These are phyloP conservation scores for Yarrowia sp. DNA, from an alignment of 805 yeast genomes.

Conservation along the genomic window DNA sequence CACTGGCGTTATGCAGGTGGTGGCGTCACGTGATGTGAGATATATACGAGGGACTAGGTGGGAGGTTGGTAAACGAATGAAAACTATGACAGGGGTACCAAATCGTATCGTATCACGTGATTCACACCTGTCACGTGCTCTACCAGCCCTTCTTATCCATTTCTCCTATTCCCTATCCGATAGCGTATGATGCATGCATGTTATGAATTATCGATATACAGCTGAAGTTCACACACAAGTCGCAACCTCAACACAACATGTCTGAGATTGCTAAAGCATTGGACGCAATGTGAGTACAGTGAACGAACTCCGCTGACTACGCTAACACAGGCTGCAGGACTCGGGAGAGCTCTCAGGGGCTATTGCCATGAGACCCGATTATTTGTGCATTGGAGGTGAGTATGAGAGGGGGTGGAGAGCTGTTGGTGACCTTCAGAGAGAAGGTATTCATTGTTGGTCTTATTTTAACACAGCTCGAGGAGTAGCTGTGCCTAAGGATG, in stretches of 20 bases:
- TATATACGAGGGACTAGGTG: no score
- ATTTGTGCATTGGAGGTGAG: slow-evolving; percentile 37
- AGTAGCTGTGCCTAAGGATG: slow-evolving; percentile 20
- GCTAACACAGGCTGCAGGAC: slow-evolving; percentile 34
- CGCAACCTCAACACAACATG: slow-evolving; percentile 20
- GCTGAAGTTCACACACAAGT: no score
- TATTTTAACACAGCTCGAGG: slow-evolving; percentile 30
- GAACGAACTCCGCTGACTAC: not conserved
- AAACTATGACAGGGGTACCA: no score
- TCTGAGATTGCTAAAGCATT: slow-evolving; percentile 33
- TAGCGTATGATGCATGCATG: slow-evolving; percentile 18
- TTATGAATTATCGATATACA: not conserved
- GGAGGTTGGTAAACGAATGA: not conserved
- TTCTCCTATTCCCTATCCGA: not conserved
- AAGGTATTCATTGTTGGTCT: no score
- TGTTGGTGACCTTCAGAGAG: no score
- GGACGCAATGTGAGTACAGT: slow-evolving; percentile 25
- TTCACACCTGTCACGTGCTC: no score
- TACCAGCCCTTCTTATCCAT: no score
- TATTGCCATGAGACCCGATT: slow-evolving; percentile 38
- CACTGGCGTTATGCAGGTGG: slow-evolving; percentile 14
- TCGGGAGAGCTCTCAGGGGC: slow-evolving; percentile 33
- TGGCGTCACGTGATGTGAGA: slow-evolving; percentile 16
- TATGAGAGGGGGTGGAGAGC: not conserved
- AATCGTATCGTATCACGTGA: no score